Evolutionary conservation across 2,329 filamentous ascomycete genomes (phyloP).

Genomic region (Elsinoe batatas): DNA sequence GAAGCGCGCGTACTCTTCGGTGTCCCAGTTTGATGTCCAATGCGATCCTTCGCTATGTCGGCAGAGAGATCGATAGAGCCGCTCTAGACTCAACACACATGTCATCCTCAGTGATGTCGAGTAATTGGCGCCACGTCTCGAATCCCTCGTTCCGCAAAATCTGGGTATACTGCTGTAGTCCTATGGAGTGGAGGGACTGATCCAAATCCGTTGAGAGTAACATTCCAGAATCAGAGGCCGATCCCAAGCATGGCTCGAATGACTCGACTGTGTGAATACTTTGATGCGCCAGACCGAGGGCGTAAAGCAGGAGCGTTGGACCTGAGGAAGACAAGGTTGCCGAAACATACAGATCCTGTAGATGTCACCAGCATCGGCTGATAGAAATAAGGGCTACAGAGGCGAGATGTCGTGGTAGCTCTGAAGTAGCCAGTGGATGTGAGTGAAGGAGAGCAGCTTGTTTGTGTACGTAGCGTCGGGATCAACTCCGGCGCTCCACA

Average conservation of each 20-base stretch:
- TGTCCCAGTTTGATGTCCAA: conserved; percentile 73
- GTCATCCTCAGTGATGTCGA: conserved; percentile 77
- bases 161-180: conserved; percentile 66
- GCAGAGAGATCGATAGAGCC: background rate
- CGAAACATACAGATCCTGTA: too few species aligned
- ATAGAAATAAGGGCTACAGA: too few species aligned
- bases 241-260: background rate
- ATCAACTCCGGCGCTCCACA: too few species aligned
- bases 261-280: background rate
- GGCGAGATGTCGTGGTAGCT: too few species aligned
- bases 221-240: background rate
- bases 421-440: too few species aligned
- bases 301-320: too few species aligned
- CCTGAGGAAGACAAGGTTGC: too few species aligned
- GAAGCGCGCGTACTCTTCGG: conserved; percentile 54
- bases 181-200: conserved; percentile 61
- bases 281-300: too few species aligned
- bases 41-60: conserved; percentile 45
- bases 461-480: too few species aligned
- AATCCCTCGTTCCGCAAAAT: conserved; percentile 69
- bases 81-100: conserved; percentile 46
- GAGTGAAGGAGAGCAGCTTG: too few species aligned
- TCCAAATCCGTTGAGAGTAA: conserved; percentile 39
- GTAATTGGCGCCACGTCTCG: conserved; percentile 72
- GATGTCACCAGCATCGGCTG: too few species aligned